Base-by-base conservation (phyloP, 176 grass and related monocot species). In the Oryza punctata region DNA sequence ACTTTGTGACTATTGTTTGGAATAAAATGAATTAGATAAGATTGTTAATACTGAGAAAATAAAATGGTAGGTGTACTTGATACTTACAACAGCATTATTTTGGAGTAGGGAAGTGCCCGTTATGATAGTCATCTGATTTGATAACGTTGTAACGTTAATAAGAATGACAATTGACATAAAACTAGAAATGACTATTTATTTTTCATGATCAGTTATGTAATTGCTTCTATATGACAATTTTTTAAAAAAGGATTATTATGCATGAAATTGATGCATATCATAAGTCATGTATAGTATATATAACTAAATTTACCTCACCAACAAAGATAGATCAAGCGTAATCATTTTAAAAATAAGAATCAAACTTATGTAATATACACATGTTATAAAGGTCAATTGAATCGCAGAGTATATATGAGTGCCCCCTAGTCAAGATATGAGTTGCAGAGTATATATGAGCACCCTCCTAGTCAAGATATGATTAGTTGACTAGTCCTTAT, bases 1-100 rank as follows among this genome's bases (percentile, higher is more conserved):
- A 28, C 70, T 69, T 80, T 95, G 93, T 84, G 90, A 67, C 90
- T 95, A 65, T 81, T 49, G 61, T 69, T 40, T 2, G 18, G 6
- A 80, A 27, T 1, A 21, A 70, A 38, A 6, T 67, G 12, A 11
- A 65, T 78, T 24, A 69, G 7, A 4, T 82, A 52, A 45, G 5
- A 5, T 18, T 15, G 15, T 10, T 35, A 35, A 21, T 23, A 60
- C 23, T 60, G 8, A 23, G 0, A 73, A 4, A 10, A 26, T n/a
- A 54, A 35, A 54, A 5, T 18, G 21, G 7, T 23, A 54, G 76
- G 65, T 30, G 33, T 40, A 23, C 13, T 47, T 32, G 27, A 27
- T 54, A 85, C 72, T 90, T 81, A 73, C 95, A 90, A 97, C 95
- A 16, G 92, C 90, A 88, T 93, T 93, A 30, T 89, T 94, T 86